These are phyloP conservation scores for Rhododendron ovatum DNA, from an alignment of 148 eudicot genomes.

Conservation along the genomic window DNA sequence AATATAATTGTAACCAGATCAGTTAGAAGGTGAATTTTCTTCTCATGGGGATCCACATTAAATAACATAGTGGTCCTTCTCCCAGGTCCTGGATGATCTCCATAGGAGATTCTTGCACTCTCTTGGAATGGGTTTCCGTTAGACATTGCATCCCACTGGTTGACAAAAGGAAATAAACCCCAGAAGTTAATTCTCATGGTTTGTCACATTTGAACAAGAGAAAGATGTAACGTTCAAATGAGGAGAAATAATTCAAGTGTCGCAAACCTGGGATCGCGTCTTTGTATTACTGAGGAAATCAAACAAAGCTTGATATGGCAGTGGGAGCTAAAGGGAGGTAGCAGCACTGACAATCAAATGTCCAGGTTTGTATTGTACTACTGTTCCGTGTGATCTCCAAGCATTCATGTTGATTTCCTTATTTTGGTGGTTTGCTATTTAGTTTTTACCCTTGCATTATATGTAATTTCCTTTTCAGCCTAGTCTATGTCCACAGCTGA, in stretches of 20 bases:
- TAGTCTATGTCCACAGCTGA: too few relatives aligned
- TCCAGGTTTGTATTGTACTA: neutral
- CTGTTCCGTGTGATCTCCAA: neutral
- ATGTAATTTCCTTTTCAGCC: neutral
- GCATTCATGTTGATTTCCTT: neutral
- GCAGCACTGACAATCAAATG: slow-evolving; percentile 27
- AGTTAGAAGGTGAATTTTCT: too few relatives aligned
- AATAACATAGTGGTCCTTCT: too few relatives aligned
- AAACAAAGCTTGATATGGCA: slow-evolving; percentile 28
- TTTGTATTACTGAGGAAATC: slow-evolving; percentile 33
- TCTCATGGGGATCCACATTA: too few relatives aligned
- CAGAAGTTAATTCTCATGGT: neutral
- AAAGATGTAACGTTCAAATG: neutral
- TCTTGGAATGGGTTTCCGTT: slow-evolving; percentile 25
- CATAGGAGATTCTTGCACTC: slow-evolving; percentile 30
- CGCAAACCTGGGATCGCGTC: slow-evolving; percentile 40
- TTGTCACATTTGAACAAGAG: neutral
- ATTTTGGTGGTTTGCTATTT: too few relatives aligned
- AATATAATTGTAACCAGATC: too few relatives aligned
- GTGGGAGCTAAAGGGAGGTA: slow-evolving; percentile 47
- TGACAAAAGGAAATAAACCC: neutral
- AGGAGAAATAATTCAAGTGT: neutral
- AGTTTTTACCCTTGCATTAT: neutral
- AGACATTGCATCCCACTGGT: slow-evolving; percentile 49
- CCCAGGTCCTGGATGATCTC: neutral